Evolutionary conservation across 2,329 filamentous ascomycete genomes (phyloP), one percentile per base, ranked within the genome.

Genomic region (Ophiosphaerella narmari): DNA sequence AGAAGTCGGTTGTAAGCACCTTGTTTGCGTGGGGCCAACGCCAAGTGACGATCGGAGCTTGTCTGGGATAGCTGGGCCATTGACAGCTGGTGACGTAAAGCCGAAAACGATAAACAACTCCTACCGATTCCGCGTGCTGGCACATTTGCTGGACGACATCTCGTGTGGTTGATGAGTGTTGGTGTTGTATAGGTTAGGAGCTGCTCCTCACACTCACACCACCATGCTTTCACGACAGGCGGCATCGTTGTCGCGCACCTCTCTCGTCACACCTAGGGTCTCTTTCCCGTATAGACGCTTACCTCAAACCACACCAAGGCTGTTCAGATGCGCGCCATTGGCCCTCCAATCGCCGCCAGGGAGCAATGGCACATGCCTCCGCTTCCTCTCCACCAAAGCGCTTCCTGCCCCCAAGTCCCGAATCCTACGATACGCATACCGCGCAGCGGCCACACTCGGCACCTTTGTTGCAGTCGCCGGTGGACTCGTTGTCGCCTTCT

Each of bases 401-500:
- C 59, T 72, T 37, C 57, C 72, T 26, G 40, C 52, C 33, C 65
- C 68, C 42, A 66, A 45, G 56, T 71, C 69, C 57, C 74, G 59
- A 26, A 29, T 79, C 9, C 55, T 76, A 7, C 77, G 77, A 39
- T 85, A 89, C 64, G 72, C 85, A 39, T 90, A 89, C 69, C 83
- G 88, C 60, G 80, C 83, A 29, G 87, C 91, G 31, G 85, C 88
- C 2, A 83, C 83, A 63, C 74, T 90, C 18, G 94, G 94, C 34
- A 86, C 89, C 50, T 89, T 93, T 42, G 81, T 94, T 33, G 78
- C 87, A 7, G 80, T 93, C 43, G 72, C 89, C 46, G 86, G 88
- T 31, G 76, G 82, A 3, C 80, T 89, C 5, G 81, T 97, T 6
- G 74, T 91, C 16, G 88, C 81, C 41, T 97, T 99, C 80, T 99